Evolutionary conservation across 2,329 filamentous ascomycete genomes (phyloP), one percentile per base, ranked within the genome.

Genomic region (Fusarium sp.): DNA sequence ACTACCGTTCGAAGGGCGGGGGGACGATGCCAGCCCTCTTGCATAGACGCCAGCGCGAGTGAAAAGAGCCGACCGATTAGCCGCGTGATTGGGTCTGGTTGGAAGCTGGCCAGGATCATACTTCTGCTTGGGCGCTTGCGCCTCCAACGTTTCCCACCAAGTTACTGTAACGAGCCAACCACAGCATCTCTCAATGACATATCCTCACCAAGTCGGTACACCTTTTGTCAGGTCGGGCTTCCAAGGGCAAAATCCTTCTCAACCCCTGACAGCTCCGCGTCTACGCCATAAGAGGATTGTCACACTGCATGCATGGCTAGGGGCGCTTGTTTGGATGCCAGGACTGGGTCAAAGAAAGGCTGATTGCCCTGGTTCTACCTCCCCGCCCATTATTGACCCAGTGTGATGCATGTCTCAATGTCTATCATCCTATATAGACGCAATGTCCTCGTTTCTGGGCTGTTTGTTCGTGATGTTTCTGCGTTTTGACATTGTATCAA

Each of bases 261-360:
- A 46, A 57, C 44, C 49, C 51, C 50, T 51, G 38, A 51, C 55
- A n/a, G 18, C 60, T 66, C 59, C 66, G 72, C 73, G 68, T 53
- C 63, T 75, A 73, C 61, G 38, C 58, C 56, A 59, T 65, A 57
- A 62, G 59, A 45, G 58, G 58, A 69, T 68, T 73, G 74, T 76
- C 75, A 77, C 75, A 71, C 74, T 74, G 75, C 74, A 74, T 76
- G 76, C 76, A 73, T 75, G 66, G 58, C 54, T 75, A 73, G 74
- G 59, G 76, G 75, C 76, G 76, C 75, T 76, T 77, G 74, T 66
- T 59, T 58, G 30, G 52, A 50, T 38, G 38, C 58, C 44, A 40
- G 53, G 56, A 60, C 59, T 63, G 61, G 69, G 30, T 57, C 58
- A 58, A 34, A 30, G 34, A 55, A 65, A 58, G 50, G 54, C 64